phyloP scores from a whole-genome alignment of 2,329 filamentous ascomycete species.

The Apiospora aurea region DNA sequence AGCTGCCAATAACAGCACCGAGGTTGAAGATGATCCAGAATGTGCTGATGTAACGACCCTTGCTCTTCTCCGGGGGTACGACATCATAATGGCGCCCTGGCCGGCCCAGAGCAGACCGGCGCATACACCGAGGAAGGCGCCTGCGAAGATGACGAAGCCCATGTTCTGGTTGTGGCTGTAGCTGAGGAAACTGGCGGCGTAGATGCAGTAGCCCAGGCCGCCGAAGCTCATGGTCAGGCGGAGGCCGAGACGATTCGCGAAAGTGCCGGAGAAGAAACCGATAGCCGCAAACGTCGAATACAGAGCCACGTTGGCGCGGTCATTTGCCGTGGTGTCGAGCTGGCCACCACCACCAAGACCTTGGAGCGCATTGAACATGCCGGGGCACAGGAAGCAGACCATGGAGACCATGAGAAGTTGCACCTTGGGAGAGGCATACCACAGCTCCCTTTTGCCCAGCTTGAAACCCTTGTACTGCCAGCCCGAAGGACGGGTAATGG shows the following conservation, averaged over 20 bases:
- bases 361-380: conserved; percentile 74
- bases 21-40: conserved; percentile 98
- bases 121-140: conserved; percentile 78
- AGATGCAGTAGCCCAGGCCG: conserved; percentile 79
- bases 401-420: conserved; percentile 76
- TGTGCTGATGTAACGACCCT: conserved; percentile 87
- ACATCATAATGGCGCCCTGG: conserved; percentile 88
- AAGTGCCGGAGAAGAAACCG: conserved; percentile 76
- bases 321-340: conserved; percentile 60
- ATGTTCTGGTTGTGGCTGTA: conserved; percentile 73
- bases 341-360: conserved; percentile 72
- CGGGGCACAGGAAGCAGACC: conserved; percentile 75
- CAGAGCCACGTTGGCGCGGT: conserved; percentile 63
- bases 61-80: conserved; percentile 83
- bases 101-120: conserved; percentile 84
- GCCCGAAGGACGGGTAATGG: conserved; percentile 50
- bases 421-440: conserved; percentile 76
- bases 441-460: conserved; percentile 62
- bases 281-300: conserved; percentile 62
- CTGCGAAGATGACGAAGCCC: conserved; percentile 79
- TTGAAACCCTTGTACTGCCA: conserved; percentile 74
- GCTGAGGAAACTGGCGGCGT: conserved; percentile 73
- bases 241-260: conserved; percentile 79
- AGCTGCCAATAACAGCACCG: conserved; percentile 84
- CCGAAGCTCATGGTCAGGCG: conserved; percentile 73